Base-by-base conservation (phyloP, 2,329 filamentous ascomycete genomes). In the Sclerotinia subarctica region DNA sequence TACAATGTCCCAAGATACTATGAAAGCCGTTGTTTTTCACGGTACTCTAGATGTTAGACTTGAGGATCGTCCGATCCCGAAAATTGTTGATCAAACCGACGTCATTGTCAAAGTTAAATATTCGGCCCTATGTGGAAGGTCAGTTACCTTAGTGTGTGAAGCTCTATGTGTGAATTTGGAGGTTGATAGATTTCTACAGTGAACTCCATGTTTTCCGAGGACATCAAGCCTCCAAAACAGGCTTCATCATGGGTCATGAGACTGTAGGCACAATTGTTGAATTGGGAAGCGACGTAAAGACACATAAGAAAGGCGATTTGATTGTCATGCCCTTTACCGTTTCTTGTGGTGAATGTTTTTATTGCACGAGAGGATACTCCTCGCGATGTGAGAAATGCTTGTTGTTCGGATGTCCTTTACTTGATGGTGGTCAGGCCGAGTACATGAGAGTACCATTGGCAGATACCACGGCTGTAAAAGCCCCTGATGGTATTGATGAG, bases 1-100 rank as follows among this genome's bases (percentile, higher is more conserved):
- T 54, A 65, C 32, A 44, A 74, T 74, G 72, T 54, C 73, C 17
- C 71, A 73, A 57, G 74, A 76, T 71, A 91, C 86, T 0, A 97
- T 97, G 94, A 91, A 91, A 78, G 93, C 93, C 42, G 92, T 97
- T 42, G 86, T 97, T 66, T 96, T 97, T 81, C 89, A 94, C 70
- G 92, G 90, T 6, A 71, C 69, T 11, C 56, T 74, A 17, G 68
- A 75, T 32, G 71, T 76, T 13, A 54, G 65, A 29, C 62, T 97
- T 67, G 90, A 96, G 80, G 87, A 95, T 69, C 85, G 92, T 26
- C 93, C 93, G 0, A 84, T 94, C 17, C 94, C 94, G 1, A 85
- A 86, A 72, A 84, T 97, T 71, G 83, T 89, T 73, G 83, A 91
- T 69, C 83, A 86, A 7, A 85, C 84, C 68, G 94, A 97, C 77